phyloP scores from a whole-genome alignment of 129 eudicot genomes.

The Chrysanthemum lavandulifolium region DNA sequence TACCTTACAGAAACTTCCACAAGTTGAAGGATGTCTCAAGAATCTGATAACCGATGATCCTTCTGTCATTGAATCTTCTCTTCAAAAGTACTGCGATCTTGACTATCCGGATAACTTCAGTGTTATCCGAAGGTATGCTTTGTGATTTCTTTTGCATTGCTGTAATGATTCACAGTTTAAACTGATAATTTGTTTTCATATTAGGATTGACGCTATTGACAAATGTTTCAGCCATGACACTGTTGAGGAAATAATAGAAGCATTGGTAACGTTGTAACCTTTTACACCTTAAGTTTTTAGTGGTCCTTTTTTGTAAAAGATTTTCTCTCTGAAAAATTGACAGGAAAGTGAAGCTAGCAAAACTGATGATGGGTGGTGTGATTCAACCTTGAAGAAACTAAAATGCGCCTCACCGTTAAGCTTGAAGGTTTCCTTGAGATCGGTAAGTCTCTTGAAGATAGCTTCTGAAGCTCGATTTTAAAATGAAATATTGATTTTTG shows the following conservation, averaged over 20 bases:
- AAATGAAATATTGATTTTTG: neutral
- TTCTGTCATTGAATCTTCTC: constrained; percentile 62
- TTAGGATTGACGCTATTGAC: constrained; percentile 62
- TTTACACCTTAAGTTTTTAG: neutral
- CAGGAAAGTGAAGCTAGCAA: constrained; percentile 73
- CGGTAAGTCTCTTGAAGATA: constrained; percentile 49
- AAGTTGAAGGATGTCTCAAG: constrained; percentile 65
- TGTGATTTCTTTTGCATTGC: neutral
- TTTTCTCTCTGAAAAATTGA: neutral
- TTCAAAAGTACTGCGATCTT: constrained; percentile 48
- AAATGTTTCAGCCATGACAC: constrained; percentile 80
- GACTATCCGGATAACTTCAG: constrained; percentile 60
- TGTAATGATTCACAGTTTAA: neutral
- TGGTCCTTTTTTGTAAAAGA: neutral
- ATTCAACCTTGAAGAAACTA: constrained; percentile 56
- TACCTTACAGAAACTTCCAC: constrained; percentile 58
- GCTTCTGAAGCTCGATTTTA: neutral
- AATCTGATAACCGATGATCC: constrained; percentile 71
- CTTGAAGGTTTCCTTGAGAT: constrained; percentile 85
- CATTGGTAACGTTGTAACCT: constrained; percentile 47
- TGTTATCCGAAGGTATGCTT: constrained; percentile 26
- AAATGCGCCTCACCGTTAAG: constrained; percentile 73
- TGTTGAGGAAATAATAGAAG: constrained; percentile 81
- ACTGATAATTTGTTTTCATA: constrained; percentile 8
- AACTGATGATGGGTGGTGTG: constrained; percentile 65